These are phyloP conservation scores for Cystofilobasidium ferigula DNA, from an alignment of 768 basidiomycete species.

Conservation along the genomic window DNA sequence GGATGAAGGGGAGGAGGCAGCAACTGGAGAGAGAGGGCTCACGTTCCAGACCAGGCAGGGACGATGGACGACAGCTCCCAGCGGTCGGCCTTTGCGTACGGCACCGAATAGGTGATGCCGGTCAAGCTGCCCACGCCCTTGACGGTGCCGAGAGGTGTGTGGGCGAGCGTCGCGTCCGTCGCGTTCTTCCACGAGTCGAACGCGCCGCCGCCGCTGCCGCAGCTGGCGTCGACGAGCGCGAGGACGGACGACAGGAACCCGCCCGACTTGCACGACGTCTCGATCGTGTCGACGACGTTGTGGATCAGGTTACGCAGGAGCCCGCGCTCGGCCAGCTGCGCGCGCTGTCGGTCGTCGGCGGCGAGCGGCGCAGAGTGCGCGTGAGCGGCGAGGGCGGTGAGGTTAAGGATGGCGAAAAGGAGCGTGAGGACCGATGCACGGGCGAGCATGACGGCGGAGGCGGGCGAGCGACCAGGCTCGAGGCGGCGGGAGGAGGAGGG, in stretches of 20 bases:
- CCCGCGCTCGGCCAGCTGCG: background rate
- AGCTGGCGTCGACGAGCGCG: background rate
- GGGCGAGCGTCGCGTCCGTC: constrained; percentile 1
- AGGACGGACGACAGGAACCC: background rate
- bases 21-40: background rate
- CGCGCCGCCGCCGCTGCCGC: background rate
- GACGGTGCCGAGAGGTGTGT: constrained; percentile 1
- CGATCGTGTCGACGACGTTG: background rate
- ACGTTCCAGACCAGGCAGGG: constrained; percentile 4
- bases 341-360: too few species aligned
- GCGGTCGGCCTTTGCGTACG: background rate
- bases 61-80: background rate
- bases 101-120: background rate
- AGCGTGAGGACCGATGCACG: background rate
- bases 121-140: background rate
- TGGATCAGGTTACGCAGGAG: background rate
- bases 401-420: background rate
- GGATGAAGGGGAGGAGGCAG: background rate
- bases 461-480: background rate
- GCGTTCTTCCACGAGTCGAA: background rate
- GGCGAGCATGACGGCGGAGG: background rate
- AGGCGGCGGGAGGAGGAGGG: background rate
- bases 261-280: background rate
- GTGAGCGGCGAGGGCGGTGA: background rate
- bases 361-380: background rate